A percentile compares a stretch with the other conserved stretches of the same genome.
phyloP scores from a whole-genome alignment of 306 rosid genomes.

The Acacia melanoxylon region DNA sequence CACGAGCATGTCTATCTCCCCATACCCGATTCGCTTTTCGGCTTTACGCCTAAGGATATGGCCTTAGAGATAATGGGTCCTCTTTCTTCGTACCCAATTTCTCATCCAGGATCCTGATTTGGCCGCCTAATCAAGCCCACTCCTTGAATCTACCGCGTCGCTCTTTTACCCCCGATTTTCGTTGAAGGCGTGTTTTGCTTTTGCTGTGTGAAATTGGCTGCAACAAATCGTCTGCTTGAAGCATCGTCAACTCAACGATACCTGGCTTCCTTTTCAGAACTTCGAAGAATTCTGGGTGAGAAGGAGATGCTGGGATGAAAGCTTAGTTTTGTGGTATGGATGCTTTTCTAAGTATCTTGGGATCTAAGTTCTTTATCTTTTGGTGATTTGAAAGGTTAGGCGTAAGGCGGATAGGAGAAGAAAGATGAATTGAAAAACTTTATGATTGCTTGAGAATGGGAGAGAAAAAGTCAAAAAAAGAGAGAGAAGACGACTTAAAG shows the following conservation, averaged over 20 bases:
- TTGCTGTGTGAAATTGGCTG: neutral
- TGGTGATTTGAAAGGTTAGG: slow-evolving; percentile 19
- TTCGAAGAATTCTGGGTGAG: neutral
- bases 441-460: slow-evolving; percentile 1
- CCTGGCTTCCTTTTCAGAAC: neutral
- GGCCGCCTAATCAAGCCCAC: neutral
- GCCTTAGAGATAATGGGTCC: neutral
- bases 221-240: neutral
- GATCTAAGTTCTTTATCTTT: slow-evolving; percentile 24
- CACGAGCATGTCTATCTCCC: neutral
- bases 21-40: neutral
- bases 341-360: slow-evolving; percentile 32
- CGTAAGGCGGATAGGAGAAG: neutral
- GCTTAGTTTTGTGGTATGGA: slow-evolving; percentile 43
- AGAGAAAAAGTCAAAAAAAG: slow-evolving; percentile 30
- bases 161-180: neutral
- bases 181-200: neutral
- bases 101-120: neutral
- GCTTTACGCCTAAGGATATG: neutral
- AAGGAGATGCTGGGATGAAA: slow-evolving; percentile 33
- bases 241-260: neutral
- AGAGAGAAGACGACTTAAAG: slow-evolving; percentile 37
- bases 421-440: slow-evolving; percentile 25
- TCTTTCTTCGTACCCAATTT: neutral
- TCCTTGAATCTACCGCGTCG: neutral